Evolutionary conservation across 2,329 filamentous ascomycete genomes (phyloP), one percentile per base, ranked within the genome.

Genomic region (Tolypocladium capitatum): DNA sequence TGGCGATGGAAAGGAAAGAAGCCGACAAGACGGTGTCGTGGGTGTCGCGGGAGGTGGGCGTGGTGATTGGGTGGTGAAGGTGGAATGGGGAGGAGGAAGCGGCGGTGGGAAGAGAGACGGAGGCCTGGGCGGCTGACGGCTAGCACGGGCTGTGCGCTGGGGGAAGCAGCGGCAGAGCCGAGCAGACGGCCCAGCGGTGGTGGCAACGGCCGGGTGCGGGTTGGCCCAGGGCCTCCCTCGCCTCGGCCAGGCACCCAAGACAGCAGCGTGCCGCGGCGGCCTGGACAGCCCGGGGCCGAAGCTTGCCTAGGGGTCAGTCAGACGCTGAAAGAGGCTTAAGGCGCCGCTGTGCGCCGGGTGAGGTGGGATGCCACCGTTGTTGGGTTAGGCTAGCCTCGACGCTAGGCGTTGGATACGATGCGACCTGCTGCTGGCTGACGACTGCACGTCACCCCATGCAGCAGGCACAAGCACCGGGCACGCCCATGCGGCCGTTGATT

Each of bases 1-100:
- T 55, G 54, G 52, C 52, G 53, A 56, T 52, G 52, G 53, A 56
- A 57, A 57, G 52, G 55, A 56, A 54, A 56, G 49, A 54, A 49
- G 53, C 53, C 54, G 51, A 52, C 43, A 50, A 51, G 51, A 45
- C 49, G 13, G 46, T 41, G 28, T 36, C 38, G 48, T 43, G 33
- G 45, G 46, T 24, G 43, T n/a, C n/a, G n/a, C n/a, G n/a, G n/a
- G n/a, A n/a, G 40, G 40, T 27, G 14, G 32, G 16, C 35, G 43
- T n/a, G 38, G n/a, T 27, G 38, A 32, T 18, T 20, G 30, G 46
- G 43, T 46, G 51, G 48, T 49, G 51, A 33, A 48, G 52, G 50
- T 47, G 52, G 48, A 46, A 42, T 41, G 45, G 49, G 51, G 36
- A 48, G 43, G 34, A 43, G 35, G 27, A 46, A 36, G 43, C 21